Evolutionary conservation across 805 yeast genomes (phyloP).

Genomic region (Candida insectalens): DNA sequence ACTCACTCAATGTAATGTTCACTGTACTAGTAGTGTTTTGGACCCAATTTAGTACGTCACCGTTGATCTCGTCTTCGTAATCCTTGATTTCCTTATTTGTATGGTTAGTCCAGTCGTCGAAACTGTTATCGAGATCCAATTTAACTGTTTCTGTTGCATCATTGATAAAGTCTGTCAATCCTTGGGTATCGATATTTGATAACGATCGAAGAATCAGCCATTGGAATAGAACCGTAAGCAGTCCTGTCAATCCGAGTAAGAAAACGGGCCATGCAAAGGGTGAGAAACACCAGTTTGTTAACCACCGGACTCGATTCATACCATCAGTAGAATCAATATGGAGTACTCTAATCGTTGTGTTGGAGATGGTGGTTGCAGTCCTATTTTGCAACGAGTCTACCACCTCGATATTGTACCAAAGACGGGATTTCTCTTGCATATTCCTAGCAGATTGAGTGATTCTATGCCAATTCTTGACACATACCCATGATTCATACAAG

Average conservation of each 20-base stretch:
- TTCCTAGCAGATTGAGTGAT: constrained; percentile 11
- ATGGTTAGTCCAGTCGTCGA: constrained; percentile 39
- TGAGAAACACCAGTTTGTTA: constrained; percentile 41
- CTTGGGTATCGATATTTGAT: constrained; percentile 5
- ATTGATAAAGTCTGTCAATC: constrained; percentile 6
- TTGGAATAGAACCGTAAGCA: constrained; percentile 46
- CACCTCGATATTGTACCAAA: constrained; percentile 15
- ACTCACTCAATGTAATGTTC: constrained; percentile 48
- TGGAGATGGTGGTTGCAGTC: constrained; percentile 10
- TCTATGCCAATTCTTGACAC: constrained; percentile 38
- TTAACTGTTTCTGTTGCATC: background rate
- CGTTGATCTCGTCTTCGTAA: constrained; percentile 48
- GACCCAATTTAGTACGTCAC: constrained; percentile 58
- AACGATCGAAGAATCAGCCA: constrained; percentile 29
- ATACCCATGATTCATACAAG: constrained; percentile 34
- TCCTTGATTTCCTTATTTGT: constrained; percentile 45
- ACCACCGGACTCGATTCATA: constrained; percentile 28
- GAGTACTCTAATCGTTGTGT: constrained; percentile 8
- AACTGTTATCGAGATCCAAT: constrained; percentile 20
- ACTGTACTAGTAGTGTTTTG: constrained; percentile 44
- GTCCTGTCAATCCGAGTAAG: constrained; percentile 47
- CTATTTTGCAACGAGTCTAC: constrained; percentile 19
- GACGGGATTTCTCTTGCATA: background rate
- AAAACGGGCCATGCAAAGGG: constrained; percentile 40
- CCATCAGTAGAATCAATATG: constrained; percentile 8